phyloP scores from a whole-genome alignment of 2,329 filamentous ascomycete species.

The Beauveria rudraprayagi region DNA sequence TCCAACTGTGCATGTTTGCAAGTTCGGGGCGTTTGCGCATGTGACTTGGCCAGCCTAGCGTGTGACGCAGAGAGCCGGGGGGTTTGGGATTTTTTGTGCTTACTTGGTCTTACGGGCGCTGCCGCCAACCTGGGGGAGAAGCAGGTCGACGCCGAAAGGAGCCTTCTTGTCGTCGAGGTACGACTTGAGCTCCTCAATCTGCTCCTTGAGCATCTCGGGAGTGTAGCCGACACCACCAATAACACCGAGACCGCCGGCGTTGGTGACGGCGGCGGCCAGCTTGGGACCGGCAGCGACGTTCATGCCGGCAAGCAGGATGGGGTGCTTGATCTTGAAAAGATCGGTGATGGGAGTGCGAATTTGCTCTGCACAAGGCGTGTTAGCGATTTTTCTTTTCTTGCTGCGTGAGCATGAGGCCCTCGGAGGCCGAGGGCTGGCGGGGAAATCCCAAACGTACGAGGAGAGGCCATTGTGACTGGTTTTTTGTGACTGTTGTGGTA shows the following conservation, averaged over 20 bases:
- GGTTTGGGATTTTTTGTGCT: conserved; percentile 16
- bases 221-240: conserved; percentile 95
- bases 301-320: conserved; percentile 93
- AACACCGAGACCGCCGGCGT: conserved; percentile 92
- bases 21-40: neutral
- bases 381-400: neutral
- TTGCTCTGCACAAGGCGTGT: conserved; percentile 27
- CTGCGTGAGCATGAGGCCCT: neutral
- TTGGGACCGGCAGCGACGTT: conserved; percentile 96
- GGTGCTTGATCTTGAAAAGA: conserved; percentile 96
- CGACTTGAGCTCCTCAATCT: conserved; percentile 89
- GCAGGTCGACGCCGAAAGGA: conserved; percentile 88
- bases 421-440: neutral
- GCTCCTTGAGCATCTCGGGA: conserved; percentile 91
- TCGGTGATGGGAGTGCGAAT: conserved; percentile 90
- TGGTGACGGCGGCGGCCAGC: conserved; percentile 92
- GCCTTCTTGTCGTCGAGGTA: conserved; percentile 84
- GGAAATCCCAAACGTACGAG: conserved; percentile 2
- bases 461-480: conserved; percentile 9
- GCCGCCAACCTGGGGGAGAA: conserved; percentile 91
- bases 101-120: conserved; percentile 90
- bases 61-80: neutral
- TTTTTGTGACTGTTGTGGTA: conserved; percentile 1
- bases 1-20: neutral
- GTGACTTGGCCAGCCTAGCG: conserved; percentile 2